A percentile compares a stretch with the other conserved stretches of the same genome.
Conservation (phyloP, 2,329 filamentous ascomycete species). For the Capronia americana region DNA sequence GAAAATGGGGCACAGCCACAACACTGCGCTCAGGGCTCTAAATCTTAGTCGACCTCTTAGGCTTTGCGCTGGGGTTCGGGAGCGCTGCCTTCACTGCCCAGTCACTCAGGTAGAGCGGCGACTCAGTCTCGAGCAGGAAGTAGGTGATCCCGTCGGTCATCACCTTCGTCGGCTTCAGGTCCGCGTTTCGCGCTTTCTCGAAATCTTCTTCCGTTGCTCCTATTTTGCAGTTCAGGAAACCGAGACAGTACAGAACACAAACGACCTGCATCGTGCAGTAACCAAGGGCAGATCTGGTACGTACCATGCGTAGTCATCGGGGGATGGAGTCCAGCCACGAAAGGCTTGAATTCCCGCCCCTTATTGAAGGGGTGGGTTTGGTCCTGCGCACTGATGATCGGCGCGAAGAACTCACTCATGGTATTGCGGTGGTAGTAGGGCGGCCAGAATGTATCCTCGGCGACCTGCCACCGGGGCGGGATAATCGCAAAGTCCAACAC, state of each 20-base stretch:
- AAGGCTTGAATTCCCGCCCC: constrained; percentile 20
- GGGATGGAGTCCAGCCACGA: constrained; percentile 8
- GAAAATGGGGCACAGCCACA: not conserved
- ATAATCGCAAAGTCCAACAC: constrained; percentile 51
- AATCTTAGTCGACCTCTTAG: not conserved
- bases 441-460: constrained; percentile 49
- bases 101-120: constrained; percentile 27
- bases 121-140: constrained; percentile 34
- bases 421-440: constrained; percentile 54
- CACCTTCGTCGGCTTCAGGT: constrained; percentile 23
- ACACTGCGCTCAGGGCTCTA: not conserved
- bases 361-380: constrained; percentile 15
- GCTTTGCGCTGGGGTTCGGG: not conserved
- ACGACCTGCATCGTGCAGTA: not conserved
- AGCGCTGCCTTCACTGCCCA: constrained; percentile 24
- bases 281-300: constrained; percentile 7
- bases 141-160: constrained; percentile 26
- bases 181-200: constrained; percentile 16
- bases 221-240: not conserved
- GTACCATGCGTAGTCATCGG: constrained; percentile 26
- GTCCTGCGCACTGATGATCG: constrained; percentile 30
- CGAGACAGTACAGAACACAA: not conserved
- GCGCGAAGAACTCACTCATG: constrained; percentile 43
- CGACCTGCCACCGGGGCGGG: constrained; percentile 50
- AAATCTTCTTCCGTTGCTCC: constrained; percentile 6